These are phyloP conservation scores for Strobilomyces dryophilus DNA, from an alignment of 768 basidiomycete genomes.

Conservation along the genomic window DNA sequence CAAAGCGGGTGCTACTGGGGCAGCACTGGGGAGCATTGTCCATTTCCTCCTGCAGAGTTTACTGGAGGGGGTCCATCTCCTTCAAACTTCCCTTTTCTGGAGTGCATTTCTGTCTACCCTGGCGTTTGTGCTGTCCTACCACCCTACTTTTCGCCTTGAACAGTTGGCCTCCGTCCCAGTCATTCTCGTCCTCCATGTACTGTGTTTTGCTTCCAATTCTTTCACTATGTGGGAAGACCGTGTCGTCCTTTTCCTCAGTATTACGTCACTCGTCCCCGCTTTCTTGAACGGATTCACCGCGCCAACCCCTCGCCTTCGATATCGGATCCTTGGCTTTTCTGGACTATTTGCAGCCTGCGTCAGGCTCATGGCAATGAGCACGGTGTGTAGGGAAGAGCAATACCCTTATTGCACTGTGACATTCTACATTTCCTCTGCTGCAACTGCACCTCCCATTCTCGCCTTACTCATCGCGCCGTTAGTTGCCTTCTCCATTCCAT, in stretches of 20 bases:
- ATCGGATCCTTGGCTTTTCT: conserved; percentile 72
- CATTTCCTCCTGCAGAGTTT: conserved; percentile 31
- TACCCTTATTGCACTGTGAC: conserved; percentile 86
- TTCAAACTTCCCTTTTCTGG: conserved; percentile 51
- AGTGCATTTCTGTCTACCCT: conserved; percentile 45
- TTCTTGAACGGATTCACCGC: conserved; percentile 63
- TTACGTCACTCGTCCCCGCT: conserved; percentile 58
- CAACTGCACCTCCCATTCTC: conserved; percentile 58
- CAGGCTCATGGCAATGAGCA: conserved; percentile 75
- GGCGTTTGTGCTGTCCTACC: conserved; percentile 40
- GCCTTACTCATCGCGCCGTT: conserved; percentile 59
- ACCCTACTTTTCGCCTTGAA: conserved; percentile 30
- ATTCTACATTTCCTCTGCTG: conserved; percentile 74
- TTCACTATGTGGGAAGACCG: conserved; percentile 98
- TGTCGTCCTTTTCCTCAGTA: conserved; percentile 68
- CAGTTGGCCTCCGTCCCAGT: conserved; percentile 36
- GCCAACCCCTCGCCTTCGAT: conserved; percentile 63
- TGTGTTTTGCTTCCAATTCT: conserved; percentile 87
- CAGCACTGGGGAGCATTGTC: conserved; percentile 34
- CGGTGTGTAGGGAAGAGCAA: conserved; percentile 94
- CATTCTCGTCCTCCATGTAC: conserved; percentile 61
- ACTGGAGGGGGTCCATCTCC: conserved; percentile 44
- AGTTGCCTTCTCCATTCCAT: conserved; percentile 54
- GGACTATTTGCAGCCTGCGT: conserved; percentile 61
- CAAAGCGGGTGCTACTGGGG: conserved; percentile 33